Evolutionary conservation across 2,329 filamentous ascomycete genomes (phyloP), one percentile per base, ranked within the genome.

Genomic region (Elsinoe ampelina): DNA sequence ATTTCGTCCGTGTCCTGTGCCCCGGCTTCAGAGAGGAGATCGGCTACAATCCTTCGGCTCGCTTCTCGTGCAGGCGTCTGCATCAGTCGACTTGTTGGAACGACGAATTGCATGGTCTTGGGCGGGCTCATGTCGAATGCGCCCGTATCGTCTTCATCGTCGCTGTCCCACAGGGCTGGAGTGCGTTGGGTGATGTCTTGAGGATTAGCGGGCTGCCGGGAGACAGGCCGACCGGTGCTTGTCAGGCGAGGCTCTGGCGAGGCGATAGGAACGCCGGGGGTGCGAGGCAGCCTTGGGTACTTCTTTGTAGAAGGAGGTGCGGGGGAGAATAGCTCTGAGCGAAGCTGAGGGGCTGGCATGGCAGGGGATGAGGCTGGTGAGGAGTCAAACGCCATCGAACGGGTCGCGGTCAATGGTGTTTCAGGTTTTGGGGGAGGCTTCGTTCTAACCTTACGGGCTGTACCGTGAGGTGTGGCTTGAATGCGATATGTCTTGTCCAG

Each of bases 401-500:
- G 47, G 3, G 70, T 67, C 15, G 67, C 64, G 5, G 75, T 72
- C 0, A 71, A 72, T 34, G 71, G 69, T 26, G 73, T 75, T 17
- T 63, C 68, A 61, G 57, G 57, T 65, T 57, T 20, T 61, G 60
- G n/a, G 61, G 64, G 55, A 64, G 63, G 30, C 63, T 66, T 66
- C 6, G 35, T 20, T 56, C 34, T 58, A 57, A 75, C 73, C 58
- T 75, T 75, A 4, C 69, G 68, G 39, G 73, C 74, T 8, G 83
- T 85, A 3, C 38, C 39, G 63, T 93, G 84, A 0, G 93, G 93
- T 8, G 93, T 98, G 5, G 92, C 89, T 71, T 95, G 89, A 20
- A 98, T 79, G 32, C 92, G 88, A 74, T 95, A 98, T 58, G 87
- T 96, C 72, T 95, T 96, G 75, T 97, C 91, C 4, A 95, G 81